Evolutionary conservation across 2,329 filamentous ascomycete species (phyloP).

Genomic region (Diaporthe destruens): DNA sequence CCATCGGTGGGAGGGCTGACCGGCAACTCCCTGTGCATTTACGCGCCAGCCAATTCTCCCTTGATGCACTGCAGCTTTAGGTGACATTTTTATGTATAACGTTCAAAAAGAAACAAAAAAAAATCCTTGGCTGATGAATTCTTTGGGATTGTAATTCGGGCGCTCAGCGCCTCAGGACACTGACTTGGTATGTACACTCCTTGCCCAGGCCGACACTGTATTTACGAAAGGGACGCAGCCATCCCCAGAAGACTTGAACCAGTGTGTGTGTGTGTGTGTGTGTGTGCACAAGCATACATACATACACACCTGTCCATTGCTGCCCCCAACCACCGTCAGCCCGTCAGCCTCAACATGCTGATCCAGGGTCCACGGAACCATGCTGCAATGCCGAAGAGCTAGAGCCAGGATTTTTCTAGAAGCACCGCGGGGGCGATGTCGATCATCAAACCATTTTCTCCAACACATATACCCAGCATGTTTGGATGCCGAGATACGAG

Average conservation of each 20-base stretch:
- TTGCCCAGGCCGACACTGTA: background rate
- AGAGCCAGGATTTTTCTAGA: constrained; percentile 30
- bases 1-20: background rate
- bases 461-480: constrained; percentile 20
- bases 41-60: background rate
- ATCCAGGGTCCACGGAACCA: constrained; percentile 30
- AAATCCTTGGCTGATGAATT: background rate
- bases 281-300: background rate
- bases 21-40: background rate
- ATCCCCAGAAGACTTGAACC: background rate
- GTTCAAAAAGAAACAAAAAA: background rate
- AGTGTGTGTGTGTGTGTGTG: background rate
- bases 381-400: constrained; percentile 25
- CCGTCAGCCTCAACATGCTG: constrained; percentile 2
- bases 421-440: constrained; percentile 14
- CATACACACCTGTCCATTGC: background rate
- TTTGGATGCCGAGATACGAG: constrained; percentile 30
- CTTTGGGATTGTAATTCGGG: background rate
- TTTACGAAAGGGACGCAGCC: background rate
- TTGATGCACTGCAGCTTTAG: background rate
- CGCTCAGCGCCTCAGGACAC: background rate
- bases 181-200: background rate
- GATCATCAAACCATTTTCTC: constrained; percentile 30
- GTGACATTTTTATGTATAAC: background rate
- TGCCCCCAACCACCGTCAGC: constrained; percentile 1